These are phyloP conservation scores for Mycotypha africana DNA, from an alignment of 371 early-diverging fungal species.

Conservation along the genomic window DNA sequence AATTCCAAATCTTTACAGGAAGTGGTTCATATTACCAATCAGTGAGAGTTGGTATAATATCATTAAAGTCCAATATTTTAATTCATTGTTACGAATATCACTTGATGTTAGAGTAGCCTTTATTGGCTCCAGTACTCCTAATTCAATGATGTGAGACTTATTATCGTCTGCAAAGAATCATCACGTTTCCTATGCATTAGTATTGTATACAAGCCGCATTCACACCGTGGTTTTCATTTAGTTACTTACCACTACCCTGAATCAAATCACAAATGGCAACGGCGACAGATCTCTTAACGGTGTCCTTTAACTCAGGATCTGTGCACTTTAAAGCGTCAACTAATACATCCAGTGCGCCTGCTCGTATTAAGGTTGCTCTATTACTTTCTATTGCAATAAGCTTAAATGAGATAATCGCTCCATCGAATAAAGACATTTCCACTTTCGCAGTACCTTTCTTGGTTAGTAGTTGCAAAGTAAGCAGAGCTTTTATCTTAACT, in stretches of 20 bases:
- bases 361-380: constrained; percentile 45
- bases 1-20: too few species aligned
- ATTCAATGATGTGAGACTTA: constrained; percentile 48
- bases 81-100: constrained; percentile 61
- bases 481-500: constrained; percentile 53
- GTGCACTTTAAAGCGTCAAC: constrained; percentile 52
- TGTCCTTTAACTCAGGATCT: constrained; percentile 49
- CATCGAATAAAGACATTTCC: not conserved
- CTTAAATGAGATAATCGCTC: not conserved
- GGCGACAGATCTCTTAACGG: constrained; percentile 62
- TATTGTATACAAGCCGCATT: too few species aligned
- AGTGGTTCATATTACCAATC: constrained; percentile 37
- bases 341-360: constrained; percentile 58
- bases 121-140: constrained; percentile 61
- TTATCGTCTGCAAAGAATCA: constrained; percentile 33
- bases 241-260: constrained; percentile 59
- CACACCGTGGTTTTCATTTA: not conserved
- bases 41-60: constrained; percentile 70
- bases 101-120: constrained; percentile 50
- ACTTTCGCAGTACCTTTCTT: constrained; percentile 64
- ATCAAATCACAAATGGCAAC: constrained; percentile 70
- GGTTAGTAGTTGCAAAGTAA: constrained; percentile 66
- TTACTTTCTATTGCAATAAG: constrained; percentile 45
- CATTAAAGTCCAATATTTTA: constrained; percentile 79
- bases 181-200: too few species aligned